A percentile compares a stretch with the other conserved stretches of the same genome.
These are phyloP conservation scores for Leptosphaerulina australis DNA, from an alignment of 2,329 filamentous ascomycete species.

Conservation along the genomic window DNA sequence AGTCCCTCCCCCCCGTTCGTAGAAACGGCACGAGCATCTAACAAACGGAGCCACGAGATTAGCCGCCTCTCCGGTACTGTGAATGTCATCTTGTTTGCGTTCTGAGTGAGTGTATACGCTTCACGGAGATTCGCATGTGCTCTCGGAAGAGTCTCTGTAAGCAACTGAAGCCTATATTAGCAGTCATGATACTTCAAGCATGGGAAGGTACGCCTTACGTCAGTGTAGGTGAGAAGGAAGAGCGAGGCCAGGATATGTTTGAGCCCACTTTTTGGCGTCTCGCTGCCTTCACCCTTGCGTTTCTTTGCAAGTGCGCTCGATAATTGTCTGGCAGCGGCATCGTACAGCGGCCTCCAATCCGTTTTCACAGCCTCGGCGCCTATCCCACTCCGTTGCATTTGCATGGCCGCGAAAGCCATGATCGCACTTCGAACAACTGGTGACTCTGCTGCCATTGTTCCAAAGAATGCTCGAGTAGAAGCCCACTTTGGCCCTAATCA, in stretches of 20 bases:
- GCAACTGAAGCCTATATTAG: constrained; percentile 24
- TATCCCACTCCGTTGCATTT: constrained; percentile 47
- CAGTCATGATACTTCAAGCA: constrained; percentile 31
- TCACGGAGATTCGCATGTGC: constrained; percentile 59
- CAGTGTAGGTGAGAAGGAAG: constrained; percentile 62
- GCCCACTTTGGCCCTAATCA: constrained; percentile 54
- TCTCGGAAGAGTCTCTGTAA: constrained; percentile 41
- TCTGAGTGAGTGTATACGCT: constrained; percentile 57
- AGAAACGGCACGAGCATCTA: constrained; percentile 62
- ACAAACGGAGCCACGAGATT: constrained; percentile 61
- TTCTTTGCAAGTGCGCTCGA: constrained; percentile 25
- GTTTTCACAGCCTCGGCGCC: constrained; percentile 37
- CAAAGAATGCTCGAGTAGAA: constrained; percentile 56
- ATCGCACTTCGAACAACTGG: constrained; percentile 57
- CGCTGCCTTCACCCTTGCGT: constrained; percentile 21
- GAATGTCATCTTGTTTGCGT: constrained; percentile 28
- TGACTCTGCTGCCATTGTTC: constrained; percentile 56
- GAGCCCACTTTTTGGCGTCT: constrained; percentile 22
- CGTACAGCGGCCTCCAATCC: constrained; percentile 44
- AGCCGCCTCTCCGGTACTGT: constrained; percentile 54
- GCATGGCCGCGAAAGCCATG: constrained; percentile 58
- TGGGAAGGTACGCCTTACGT: constrained; percentile 42
- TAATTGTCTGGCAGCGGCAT: constrained; percentile 38
- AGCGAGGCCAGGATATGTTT: constrained; percentile 58
- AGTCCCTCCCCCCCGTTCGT: constrained; percentile 61